These are phyloP conservation scores for Brassica nigra DNA, from an alignment of 345 rosid species.

Conservation along the genomic window DNA sequence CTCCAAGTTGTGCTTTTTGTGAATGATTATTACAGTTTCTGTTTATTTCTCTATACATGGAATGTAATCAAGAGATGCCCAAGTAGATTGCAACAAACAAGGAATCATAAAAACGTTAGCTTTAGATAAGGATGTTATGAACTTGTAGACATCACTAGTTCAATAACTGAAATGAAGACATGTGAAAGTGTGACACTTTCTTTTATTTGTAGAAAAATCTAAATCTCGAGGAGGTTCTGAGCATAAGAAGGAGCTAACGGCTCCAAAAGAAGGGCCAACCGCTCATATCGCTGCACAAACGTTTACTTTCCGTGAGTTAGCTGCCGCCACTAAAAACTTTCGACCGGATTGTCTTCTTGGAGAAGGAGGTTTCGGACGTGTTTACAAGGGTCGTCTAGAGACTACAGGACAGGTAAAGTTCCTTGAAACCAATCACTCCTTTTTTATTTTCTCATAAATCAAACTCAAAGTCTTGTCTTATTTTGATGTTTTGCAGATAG, in stretches of 20 bases:
- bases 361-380: slow-evolving; percentile 98
- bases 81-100: slow-evolving; percentile 1
- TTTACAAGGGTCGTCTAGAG: slow-evolving; percentile 89
- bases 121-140: slow-evolving; percentile 7
- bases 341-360: slow-evolving; percentile 80
- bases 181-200: slow-evolving; percentile 7
- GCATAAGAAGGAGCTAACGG: slow-evolving; percentile 60
- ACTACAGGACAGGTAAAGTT: slow-evolving; percentile 79
- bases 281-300: slow-evolving; percentile 88
- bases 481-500: slow-evolving; percentile 56
- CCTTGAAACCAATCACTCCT: background rate
- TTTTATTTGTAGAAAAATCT: slow-evolving; percentile 59
- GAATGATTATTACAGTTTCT: slow-evolving; percentile 4
- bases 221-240: slow-evolving; percentile 67
- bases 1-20: slow-evolving; percentile 18
- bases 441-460: background rate
- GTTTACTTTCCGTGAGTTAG: slow-evolving; percentile 90
- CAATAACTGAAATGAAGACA: background rate
- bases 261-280: slow-evolving; percentile 75
- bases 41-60: slow-evolving; percentile 7
- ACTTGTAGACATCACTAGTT: slow-evolving; percentile 6
- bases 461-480: background rate
- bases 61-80: background rate
- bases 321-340: slow-evolving; percentile 80
- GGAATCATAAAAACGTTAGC: background rate